Evolutionary conservation across 2,329 filamentous ascomycete species (phyloP).

Genomic region (Diplodia scrobiculata): DNA sequence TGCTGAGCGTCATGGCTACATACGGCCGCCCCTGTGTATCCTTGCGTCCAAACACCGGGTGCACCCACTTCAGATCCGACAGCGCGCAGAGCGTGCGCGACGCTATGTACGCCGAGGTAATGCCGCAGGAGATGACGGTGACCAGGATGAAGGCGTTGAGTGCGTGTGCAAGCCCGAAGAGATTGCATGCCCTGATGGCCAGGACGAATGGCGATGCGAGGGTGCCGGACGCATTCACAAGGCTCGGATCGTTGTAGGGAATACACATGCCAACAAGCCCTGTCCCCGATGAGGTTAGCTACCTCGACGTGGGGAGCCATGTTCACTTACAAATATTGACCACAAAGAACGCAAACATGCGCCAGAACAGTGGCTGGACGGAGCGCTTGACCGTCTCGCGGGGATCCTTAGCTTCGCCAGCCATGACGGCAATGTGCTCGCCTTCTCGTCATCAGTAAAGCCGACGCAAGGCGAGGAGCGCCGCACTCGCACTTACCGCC

Average conservation of each 20-base stretch:
- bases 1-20: slow-evolving; percentile 36
- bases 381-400: slow-evolving; percentile 66
- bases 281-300: not conserved
- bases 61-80: slow-evolving; percentile 27
- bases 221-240: slow-evolving; percentile 50
- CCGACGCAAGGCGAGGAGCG: not conserved
- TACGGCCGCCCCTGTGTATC: slow-evolving; percentile 32
- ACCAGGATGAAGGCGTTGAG: slow-evolving; percentile 34
- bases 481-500: slow-evolving; percentile 9
- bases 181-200: slow-evolving; percentile 50
- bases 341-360: slow-evolving; percentile 50
- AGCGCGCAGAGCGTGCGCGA: slow-evolving; percentile 29
- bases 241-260: slow-evolving; percentile 51
- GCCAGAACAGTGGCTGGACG: slow-evolving; percentile 50
- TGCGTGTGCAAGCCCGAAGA: slow-evolving; percentile 46
- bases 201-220: slow-evolving; percentile 62
- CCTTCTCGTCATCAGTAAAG: slow-evolving; percentile 51
- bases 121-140: slow-evolving; percentile 34
- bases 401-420: slow-evolving; percentile 66
- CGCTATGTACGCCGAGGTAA: slow-evolving; percentile 36
- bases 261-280: slow-evolving; percentile 60
- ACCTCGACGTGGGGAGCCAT: not conserved
- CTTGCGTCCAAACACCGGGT: slow-evolving; percentile 27
- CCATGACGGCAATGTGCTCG: slow-evolving; percentile 65
- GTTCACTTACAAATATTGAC: slow-evolving; percentile 47